These are phyloP conservation scores for Stygiomarasmius scandens DNA, from an alignment of 1,284 basidiomycete genomes.

Conservation along the genomic window DNA sequence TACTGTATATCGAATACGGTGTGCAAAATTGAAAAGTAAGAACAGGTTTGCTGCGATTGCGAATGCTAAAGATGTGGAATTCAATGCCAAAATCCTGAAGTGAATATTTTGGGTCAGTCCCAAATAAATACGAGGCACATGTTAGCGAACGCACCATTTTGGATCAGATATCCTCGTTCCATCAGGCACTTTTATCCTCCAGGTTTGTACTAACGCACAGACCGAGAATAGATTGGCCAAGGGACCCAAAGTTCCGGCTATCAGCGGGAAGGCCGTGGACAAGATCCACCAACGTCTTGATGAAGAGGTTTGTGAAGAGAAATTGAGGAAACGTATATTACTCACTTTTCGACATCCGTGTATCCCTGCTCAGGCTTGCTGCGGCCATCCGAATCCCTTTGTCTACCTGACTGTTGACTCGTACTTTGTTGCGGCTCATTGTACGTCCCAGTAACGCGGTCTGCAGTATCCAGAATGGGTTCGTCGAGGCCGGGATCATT, in stretches of 20 bases:
- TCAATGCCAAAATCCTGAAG: slow-evolving; percentile 29
- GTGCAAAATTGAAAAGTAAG: slow-evolving; percentile 40
- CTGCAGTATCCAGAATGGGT: slow-evolving; percentile 18
- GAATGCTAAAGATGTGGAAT: slow-evolving; percentile 31
- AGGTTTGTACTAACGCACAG: slow-evolving; percentile 35
- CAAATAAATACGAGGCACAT: too few species aligned
- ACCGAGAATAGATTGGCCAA: slow-evolving; percentile 40
- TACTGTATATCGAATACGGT: slow-evolving; percentile 32
- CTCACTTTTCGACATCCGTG: slow-evolving; percentile 20
- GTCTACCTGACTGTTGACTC: not conserved
- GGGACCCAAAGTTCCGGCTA: slow-evolving; percentile 42
- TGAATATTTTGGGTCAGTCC: too few species aligned
- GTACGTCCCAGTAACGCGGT: slow-evolving; percentile 3
- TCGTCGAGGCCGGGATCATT: slow-evolving; percentile 25
- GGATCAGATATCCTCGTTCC: slow-evolving; percentile 30
- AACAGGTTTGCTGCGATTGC: slow-evolving; percentile 37
- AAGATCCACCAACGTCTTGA: slow-evolving; percentile 41
- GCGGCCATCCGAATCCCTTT: too few species aligned
- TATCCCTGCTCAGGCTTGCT: too few species aligned
- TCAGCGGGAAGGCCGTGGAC: slow-evolving; percentile 40
- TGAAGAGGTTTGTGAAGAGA: not conserved
- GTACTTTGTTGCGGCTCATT: not conserved
- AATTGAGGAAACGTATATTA: slow-evolving; percentile 18
- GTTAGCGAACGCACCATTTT: slow-evolving; percentile 24
- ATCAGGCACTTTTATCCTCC: slow-evolving; percentile 27